Conservation (phyloP, 2,329 filamentous ascomycete species). For the Metarhizium anisopliae region DNA sequence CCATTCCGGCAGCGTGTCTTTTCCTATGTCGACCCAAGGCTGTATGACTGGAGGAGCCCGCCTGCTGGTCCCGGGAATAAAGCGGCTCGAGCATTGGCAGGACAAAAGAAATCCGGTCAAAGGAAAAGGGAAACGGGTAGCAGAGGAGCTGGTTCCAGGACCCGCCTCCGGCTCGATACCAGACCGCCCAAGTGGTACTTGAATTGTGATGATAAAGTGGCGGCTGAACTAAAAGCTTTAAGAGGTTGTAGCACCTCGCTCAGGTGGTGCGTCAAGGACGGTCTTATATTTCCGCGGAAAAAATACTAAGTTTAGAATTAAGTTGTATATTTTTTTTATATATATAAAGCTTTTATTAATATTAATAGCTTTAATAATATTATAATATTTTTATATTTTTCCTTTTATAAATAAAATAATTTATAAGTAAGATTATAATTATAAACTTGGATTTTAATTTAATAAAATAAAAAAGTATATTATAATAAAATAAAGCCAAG, state of each 20-base stretch:
- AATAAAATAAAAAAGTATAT: no score
- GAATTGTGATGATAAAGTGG: not conserved
- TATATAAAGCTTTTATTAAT: no score
- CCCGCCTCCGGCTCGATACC: not conserved
- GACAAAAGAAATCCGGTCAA: not conserved
- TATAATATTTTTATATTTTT: no score
- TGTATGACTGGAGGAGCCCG: not conserved
- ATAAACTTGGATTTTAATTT: no score
- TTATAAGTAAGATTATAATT: no score
- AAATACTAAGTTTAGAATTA: no score
- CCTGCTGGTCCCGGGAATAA: not conserved
- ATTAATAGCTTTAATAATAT: no score
- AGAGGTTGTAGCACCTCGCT: not conserved
- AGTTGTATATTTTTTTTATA: no score
- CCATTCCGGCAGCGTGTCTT: not conserved
- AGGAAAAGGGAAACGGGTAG: not conserved
- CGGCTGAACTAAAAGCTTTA: not conserved
- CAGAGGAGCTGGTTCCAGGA: not conserved
- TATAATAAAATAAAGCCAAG: no score
- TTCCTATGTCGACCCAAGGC: not conserved
- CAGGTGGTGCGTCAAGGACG: not conserved
- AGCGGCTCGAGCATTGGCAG: not conserved
- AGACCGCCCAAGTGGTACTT: not conserved
- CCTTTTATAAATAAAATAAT: no score
- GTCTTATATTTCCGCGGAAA: not conserved